A percentile compares a stretch with the other conserved stretches of the same genome.
Evolutionary conservation across 441 rosid species (phyloP).

Genomic region (Erodium moschatum): DNA sequence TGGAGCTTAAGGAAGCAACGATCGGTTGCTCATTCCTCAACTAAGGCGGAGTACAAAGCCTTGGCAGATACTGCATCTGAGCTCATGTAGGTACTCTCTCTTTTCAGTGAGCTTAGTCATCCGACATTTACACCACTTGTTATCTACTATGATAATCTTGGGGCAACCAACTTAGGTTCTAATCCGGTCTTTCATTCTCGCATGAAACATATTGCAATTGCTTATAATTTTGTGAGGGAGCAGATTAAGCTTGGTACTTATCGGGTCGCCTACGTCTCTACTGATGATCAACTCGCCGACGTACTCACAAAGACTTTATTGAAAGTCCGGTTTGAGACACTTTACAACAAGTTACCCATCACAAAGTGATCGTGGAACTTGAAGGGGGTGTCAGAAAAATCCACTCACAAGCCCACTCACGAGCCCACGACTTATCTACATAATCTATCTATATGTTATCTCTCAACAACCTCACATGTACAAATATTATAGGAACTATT

Average conservation of each 20-base stretch:
- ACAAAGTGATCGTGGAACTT: no score
- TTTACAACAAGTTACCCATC: no score
- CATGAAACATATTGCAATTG: conserved; percentile 8
- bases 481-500: no score
- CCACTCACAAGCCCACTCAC: no score
- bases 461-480: no score
- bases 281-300: not conserved
- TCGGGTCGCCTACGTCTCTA: not conserved
- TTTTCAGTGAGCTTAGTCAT: not conserved
- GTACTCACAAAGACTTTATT: not conserved
- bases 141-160: conserved; percentile 8
- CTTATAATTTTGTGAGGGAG: not conserved
- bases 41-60: no score
- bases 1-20: no score
- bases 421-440: no score
- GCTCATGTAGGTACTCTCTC: not conserved
- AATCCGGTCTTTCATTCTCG: conserved; percentile 2
- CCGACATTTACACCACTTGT: not conserved
- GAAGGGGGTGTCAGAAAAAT: no score
- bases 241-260: not conserved
- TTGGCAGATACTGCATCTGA: not conserved
- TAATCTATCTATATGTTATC: no score
- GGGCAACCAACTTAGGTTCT: not conserved
- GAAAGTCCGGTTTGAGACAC: no score
- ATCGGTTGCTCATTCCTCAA: no score